Evolutionary conservation across 768 basidiomycete species (phyloP).

Genomic region (Boletus vermiculosoides): DNA sequence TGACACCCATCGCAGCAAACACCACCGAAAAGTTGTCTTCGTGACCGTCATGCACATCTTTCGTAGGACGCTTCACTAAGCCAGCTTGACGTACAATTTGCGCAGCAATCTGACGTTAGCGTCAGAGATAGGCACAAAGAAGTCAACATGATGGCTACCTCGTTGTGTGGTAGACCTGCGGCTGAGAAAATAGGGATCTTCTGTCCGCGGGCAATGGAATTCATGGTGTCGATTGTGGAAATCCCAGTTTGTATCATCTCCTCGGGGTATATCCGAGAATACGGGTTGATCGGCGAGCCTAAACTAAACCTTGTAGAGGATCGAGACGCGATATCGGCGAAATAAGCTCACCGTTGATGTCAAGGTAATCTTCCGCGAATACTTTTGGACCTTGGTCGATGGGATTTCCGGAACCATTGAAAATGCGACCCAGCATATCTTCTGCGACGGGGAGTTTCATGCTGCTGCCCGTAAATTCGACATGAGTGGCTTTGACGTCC

Average conservation of each 20-base stretch:
- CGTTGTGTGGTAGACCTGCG: slow-evolving; percentile 97
- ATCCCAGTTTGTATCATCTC: slow-evolving; percentile 99
- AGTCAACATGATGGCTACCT: slow-evolving; percentile 49
- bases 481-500: slow-evolving; percentile 95
- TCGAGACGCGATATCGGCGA: background rate
- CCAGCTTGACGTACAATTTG: slow-evolving; percentile 99
- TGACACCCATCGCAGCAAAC: slow-evolving; percentile 99
- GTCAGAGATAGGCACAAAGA: slow-evolving; percentile 26
- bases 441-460: slow-evolving; percentile 99
- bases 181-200: slow-evolving; percentile 99
- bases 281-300: slow-evolving; percentile 98
- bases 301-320: slow-evolving; percentile 19
- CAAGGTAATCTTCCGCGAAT: slow-evolving; percentile 98
- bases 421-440: slow-evolving; percentile 98
- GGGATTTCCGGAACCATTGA: slow-evolving; percentile 97
- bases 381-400: slow-evolving; percentile 99
- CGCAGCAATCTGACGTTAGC: slow-evolving; percentile 79
- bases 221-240: slow-evolving; percentile 97
- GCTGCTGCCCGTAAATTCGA: slow-evolving; percentile 96
- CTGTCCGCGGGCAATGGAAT: slow-evolving; percentile 99
- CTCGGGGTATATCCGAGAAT: slow-evolving; percentile 98
- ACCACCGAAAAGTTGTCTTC: slow-evolving; percentile 99
- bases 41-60: slow-evolving; percentile 97
- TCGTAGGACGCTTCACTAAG: slow-evolving; percentile 92
- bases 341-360: slow-evolving; percentile 84